Conservation (phyloP, 2,329 filamentous ascomycete genomes). For the Trichoderma koningii region DNA sequence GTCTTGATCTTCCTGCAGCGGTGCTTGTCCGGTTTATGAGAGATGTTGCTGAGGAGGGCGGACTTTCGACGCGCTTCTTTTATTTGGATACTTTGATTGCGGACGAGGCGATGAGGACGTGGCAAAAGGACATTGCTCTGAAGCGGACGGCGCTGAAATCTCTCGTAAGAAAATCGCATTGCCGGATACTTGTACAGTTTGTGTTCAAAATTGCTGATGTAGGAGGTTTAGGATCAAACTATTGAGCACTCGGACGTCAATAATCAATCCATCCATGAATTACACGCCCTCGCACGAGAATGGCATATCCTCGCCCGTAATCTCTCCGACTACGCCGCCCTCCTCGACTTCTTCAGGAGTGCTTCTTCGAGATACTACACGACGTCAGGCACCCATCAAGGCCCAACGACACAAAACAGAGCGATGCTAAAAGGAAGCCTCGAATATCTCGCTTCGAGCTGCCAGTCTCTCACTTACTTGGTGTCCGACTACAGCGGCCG, state of each 20-base stretch:
- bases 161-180: not conserved
- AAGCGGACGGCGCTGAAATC: slow-evolving; percentile 4
- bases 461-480: not conserved
- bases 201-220: not conserved
- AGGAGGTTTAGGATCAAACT: not conserved
- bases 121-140: slow-evolving; percentile 3
- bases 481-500: slow-evolving; percentile 9
- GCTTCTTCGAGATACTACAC: not conserved
- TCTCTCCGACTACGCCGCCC: not conserved
- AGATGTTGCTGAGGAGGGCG: not conserved
- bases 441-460: not conserved
- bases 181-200: not conserved
- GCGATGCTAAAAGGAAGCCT: not conserved
- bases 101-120: slow-evolving; percentile 7
- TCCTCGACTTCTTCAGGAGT: not conserved
- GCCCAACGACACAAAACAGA: not conserved
- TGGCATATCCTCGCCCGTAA: slow-evolving; percentile 2
- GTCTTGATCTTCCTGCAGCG: not conserved
- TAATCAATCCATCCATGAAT: not conserved
- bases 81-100: slow-evolving; percentile 4
- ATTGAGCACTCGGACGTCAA: not conserved
- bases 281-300: not conserved
- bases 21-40: not conserved
- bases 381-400: too few species aligned
- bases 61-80: not conserved